phyloP scores from a whole-genome alignment of 169 alveolate genomes.

The Perkinsus chesapeaki region DNA sequence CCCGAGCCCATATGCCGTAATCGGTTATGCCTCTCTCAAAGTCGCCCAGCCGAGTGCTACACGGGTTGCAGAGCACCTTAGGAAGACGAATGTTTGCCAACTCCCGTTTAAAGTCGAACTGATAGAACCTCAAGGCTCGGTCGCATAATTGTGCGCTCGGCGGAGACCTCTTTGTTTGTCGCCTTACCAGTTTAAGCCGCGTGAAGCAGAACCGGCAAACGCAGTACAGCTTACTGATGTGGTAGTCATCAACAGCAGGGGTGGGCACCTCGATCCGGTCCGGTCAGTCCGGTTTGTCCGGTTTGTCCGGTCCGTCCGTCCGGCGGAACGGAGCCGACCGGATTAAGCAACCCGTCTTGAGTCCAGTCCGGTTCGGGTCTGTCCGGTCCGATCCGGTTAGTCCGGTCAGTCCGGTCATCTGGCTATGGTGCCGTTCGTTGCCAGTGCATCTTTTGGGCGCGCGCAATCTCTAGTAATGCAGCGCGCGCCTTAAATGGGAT shows the following conservation, averaged over 20 bases:
- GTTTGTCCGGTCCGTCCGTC: too few species aligned
- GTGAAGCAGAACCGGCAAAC: neutral
- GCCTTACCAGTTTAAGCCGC: neutral
- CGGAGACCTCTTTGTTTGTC: neutral
- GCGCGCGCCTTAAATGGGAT: too few species aligned
- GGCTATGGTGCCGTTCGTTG: too few species aligned
- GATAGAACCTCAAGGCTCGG: neutral
- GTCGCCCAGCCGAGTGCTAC: neutral
- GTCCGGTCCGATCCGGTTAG: too few species aligned
- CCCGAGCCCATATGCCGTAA: neutral
- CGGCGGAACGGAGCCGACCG: too few species aligned
- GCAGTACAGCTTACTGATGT: neutral
- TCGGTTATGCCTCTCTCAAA: neutral
- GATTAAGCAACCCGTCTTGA: too few species aligned
- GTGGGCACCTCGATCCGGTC: too few species aligned
- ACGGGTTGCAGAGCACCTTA: neutral
- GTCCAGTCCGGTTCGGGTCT: too few species aligned
- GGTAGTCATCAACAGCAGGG: neutral
- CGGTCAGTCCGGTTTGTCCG: too few species aligned
- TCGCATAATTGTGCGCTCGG: neutral
- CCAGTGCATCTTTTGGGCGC: too few species aligned
- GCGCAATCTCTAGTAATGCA: too few species aligned
- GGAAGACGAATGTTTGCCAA: neutral
- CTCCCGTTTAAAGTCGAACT: neutral
- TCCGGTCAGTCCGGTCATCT: too few species aligned